A percentile compares a stretch with the other conserved stretches of the same genome.
Conservation (phyloP, 306 rosid species). For the Inga leiocalycina region DNA sequence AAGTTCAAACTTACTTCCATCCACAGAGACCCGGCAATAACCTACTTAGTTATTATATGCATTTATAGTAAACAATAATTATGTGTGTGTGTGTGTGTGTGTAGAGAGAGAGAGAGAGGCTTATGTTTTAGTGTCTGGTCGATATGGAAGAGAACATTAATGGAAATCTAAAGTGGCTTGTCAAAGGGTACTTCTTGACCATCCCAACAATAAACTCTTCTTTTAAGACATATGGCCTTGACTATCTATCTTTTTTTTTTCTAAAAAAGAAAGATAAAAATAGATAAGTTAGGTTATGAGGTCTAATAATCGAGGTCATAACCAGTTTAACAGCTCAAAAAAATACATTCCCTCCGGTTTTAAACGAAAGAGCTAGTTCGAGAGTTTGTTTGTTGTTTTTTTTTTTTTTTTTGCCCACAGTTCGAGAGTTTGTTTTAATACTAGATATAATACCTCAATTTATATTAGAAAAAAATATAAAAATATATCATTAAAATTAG, state of each 20-base stretch:
- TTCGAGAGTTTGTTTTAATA: no score
- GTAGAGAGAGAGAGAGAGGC: conserved; percentile 25
- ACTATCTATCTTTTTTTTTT: not conserved
- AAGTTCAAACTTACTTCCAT: not conserved
- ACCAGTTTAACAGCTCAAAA: not conserved
- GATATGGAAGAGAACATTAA: not conserved
- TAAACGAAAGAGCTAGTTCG: no score
- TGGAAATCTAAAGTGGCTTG: not conserved
- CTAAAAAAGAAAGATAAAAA: not conserved
- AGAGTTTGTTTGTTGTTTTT: no score
- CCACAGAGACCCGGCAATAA: not conserved
- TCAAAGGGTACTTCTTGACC: not conserved
- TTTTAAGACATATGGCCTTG: not conserved
- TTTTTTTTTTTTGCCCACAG: no score
- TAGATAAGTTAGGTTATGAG: not conserved
- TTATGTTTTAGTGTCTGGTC: conserved; percentile 26
- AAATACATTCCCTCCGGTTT: no score
- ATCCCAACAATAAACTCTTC: not conserved
- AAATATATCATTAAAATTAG: no score
- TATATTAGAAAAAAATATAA: no score
- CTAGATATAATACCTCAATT: no score
- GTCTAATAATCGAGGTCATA: not conserved
- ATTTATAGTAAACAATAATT: no score
- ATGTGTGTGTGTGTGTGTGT: no score
- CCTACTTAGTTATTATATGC: no score